phyloP scores from a whole-genome alignment of 148 eudicot species.

The Vaccinium darrowii region DNA sequence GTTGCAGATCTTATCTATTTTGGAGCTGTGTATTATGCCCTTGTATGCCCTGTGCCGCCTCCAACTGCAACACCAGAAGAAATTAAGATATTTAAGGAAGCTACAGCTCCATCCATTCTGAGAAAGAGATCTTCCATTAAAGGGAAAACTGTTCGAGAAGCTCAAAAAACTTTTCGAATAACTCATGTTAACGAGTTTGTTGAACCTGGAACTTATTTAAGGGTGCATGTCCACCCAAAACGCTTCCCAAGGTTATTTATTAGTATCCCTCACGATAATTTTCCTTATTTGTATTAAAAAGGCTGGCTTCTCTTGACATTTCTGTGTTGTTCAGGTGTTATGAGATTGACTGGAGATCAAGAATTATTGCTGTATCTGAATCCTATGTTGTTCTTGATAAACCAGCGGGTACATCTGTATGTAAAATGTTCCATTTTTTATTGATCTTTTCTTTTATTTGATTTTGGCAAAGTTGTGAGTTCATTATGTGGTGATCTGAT shows the following conservation, averaged over 20 bases:
- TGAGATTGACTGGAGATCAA: conserved; percentile 93
- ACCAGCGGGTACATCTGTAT: conserved; percentile 97
- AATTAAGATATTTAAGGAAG: conserved; percentile 52
- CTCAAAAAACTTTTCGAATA: conserved; percentile 75
- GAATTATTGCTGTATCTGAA: conserved; percentile 76
- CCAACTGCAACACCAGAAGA: conserved; percentile 80
- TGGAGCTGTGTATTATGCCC: conserved; percentile 94
- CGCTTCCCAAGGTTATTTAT: conserved; percentile 79
- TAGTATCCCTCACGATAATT: conserved; percentile 5
- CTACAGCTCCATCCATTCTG: conserved; percentile 70
- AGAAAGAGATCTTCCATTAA: conserved; percentile 61
- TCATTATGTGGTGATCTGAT: background rate
- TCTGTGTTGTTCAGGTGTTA: conserved; percentile 65
- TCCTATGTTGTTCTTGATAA: conserved; percentile 89
- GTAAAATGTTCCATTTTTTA: conserved; percentile 26
- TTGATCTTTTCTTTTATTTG: background rate
- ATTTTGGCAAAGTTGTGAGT: background rate
- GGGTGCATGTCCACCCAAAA: conserved; percentile 95
- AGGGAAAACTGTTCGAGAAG: conserved; percentile 91
- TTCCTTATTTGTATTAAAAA: background rate
- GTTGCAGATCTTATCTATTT: conserved; percentile 90
- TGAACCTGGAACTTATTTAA: conserved; percentile 90
- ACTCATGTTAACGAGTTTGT: conserved; percentile 58
- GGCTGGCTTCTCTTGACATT: conserved; percentile 17
- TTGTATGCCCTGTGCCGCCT: conserved; percentile 85